These are phyloP conservation scores for Microsporum audouinii DNA, from an alignment of 2,329 filamentous ascomycete species.

Conservation along the genomic window DNA sequence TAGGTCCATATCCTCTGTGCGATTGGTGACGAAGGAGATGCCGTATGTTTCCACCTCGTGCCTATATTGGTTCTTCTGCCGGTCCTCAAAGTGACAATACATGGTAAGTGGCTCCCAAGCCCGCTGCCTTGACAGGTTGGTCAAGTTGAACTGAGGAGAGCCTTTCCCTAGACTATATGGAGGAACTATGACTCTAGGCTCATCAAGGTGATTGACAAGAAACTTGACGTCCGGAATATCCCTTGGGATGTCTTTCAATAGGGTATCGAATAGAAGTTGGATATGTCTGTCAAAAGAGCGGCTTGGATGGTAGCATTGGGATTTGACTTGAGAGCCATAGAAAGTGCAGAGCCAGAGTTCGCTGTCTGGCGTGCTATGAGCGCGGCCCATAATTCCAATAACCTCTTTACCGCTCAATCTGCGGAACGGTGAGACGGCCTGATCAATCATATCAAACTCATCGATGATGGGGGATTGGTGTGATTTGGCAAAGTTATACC, in stretches of 20 bases:
- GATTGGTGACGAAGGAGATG: slow-evolving; percentile 9
- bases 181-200: slow-evolving; percentile 7
- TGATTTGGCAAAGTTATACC: slow-evolving; percentile 9
- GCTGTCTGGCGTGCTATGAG: not conserved
- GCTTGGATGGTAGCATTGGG: slow-evolving; percentile 3
- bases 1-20: not conserved
- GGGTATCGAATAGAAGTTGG: slow-evolving; percentile 4
- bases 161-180: too few species aligned
- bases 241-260: slow-evolving; percentile 3
- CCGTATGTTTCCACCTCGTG: not conserved
- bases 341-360: slow-evolving; percentile 9
- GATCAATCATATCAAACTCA: slow-evolving; percentile 7
- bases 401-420: slow-evolving; percentile 8
- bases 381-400: not conserved
- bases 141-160: not conserved
- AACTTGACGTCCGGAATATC: slow-evolving; percentile 8
- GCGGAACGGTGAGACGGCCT: slow-evolving; percentile 8
- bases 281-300: slow-evolving; percentile 8
- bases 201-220: slow-evolving; percentile 11
- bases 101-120: slow-evolving; percentile 2
- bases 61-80: not conserved
- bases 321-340: not conserved
- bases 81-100: not conserved
- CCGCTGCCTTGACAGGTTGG: slow-evolving; percentile 5
- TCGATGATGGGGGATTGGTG: slow-evolving; percentile 10